These are phyloP conservation scores for grape (Vitis vinifera) DNA, from an alignment of 164 flowering plant genomes.

Conservation along the genomic window ASM3070453v1 NC_081809.1:10688001-10688500, in stretches of 20 bases:
- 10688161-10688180: too few species aligned
- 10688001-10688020: too few species aligned
- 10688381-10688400: slow-evolving; percentile 4
- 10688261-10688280: too few species aligned
- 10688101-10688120: slow-evolving; percentile 14
- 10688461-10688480: too few species aligned
- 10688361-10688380: slow-evolving; percentile 16
- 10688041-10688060: too few species aligned
- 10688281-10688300: background rate
- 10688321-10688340: background rate
- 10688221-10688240: slow-evolving; percentile 7
- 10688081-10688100: slow-evolving; percentile 1
- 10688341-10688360: background rate
- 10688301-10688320: background rate
- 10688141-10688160: background rate
- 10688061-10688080: too few species aligned
- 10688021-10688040: too few species aligned
- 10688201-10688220: slow-evolving; percentile 9
- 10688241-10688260: too few species aligned
- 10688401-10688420: slow-evolving; percentile 6
- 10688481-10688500: too few species aligned
- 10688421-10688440: background rate
- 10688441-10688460: too few species aligned
- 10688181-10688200: slow-evolving; percentile 9
- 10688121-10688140: slow-evolving; percentile 20